Evolutionary conservation across 495 filamentous ascomycete species (phyloP).

Genomic region (Neurospora pannonica): DNA sequence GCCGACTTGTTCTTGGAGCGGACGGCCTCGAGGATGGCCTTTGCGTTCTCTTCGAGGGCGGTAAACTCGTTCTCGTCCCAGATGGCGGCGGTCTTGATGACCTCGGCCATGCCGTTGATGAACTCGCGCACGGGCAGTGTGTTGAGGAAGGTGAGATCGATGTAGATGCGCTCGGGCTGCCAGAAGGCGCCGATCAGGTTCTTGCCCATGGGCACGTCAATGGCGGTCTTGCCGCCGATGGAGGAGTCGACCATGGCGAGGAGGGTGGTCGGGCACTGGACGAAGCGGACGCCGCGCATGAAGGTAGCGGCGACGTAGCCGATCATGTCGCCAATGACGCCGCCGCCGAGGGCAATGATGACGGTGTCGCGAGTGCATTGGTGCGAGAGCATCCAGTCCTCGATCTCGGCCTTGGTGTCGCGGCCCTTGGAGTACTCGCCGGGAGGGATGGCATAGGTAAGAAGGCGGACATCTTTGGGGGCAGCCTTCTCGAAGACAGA

Average conservation of each 20-base stretch:
- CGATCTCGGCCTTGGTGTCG: constrained; percentile 86
- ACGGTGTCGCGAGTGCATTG: constrained; percentile 91
- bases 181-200: constrained; percentile 95
- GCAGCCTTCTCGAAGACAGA: constrained; percentile 54
- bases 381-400: constrained; percentile 93
- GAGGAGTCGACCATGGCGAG: constrained; percentile 98
- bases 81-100: constrained; percentile 96
- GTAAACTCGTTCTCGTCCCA: constrained; percentile 86
- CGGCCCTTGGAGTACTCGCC: constrained; percentile 90
- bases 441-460: constrained; percentile 79
- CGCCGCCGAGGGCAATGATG: constrained; percentile 90
- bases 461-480: constrained; percentile 54
- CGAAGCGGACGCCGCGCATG: constrained; percentile 93
- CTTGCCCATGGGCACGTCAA: constrained; percentile 94
- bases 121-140: constrained; percentile 87
- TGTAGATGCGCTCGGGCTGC: constrained; percentile 89
- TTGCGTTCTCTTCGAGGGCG: constrained; percentile 71
- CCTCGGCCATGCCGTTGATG: constrained; percentile 98
- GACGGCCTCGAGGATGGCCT: constrained; percentile 61
- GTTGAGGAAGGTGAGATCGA: constrained; percentile 87
- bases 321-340: constrained; percentile 95
- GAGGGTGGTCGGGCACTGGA: constrained; percentile 91
- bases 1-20: constrained; percentile 41
- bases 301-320: constrained; percentile 96
- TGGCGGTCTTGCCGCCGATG: constrained; percentile 96